These are phyloP conservation scores for Aspergillus pseudonomiae DNA, from an alignment of 2,329 filamentous ascomycete genomes.

Conservation along the genomic window DNA sequence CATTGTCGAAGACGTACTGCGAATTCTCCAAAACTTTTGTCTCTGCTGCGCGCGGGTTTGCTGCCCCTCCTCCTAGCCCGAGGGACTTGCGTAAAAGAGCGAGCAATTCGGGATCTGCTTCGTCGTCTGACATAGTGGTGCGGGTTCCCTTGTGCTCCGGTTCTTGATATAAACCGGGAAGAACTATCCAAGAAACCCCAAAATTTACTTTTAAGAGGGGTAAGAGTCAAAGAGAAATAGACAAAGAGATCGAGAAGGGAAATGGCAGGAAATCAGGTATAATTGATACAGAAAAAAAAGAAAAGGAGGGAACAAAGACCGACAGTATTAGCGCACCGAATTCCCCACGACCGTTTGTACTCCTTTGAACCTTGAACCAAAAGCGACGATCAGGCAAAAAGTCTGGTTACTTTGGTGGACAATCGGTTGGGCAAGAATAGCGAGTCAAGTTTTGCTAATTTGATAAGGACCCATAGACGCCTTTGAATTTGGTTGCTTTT, in stretches of 20 bases:
- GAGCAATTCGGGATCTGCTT: conserved; percentile 84
- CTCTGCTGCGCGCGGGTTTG: conserved; percentile 64
- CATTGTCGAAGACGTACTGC: conserved; percentile 86
- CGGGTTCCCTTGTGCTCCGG: not conserved
- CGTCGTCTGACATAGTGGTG: conserved; percentile 80
- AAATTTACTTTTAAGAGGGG: not conserved
- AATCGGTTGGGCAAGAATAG: not conserved
- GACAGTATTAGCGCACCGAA: not conserved
- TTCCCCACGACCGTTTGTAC: conserved; percentile 2
- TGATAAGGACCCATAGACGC: not conserved
- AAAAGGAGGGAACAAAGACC: not conserved
- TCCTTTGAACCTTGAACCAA: conserved; percentile 2
- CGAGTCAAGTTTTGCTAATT: not conserved
- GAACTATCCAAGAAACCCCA: not conserved
- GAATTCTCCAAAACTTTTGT: conserved; percentile 82
- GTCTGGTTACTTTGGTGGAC: not conserved
- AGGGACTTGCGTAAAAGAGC: conserved; percentile 83
- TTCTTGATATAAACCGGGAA: not conserved
- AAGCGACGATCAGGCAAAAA: conserved; percentile 8
- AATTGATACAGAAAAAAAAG: not conserved
- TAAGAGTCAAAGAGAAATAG: not conserved
- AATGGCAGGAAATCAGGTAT: not conserved
- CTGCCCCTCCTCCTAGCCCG: conserved; percentile 59
- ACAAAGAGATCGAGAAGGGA: not conserved
- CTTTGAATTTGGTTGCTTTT: not conserved